Evolutionary conservation across 129 eudicot species (phyloP), one percentile per base, ranked within the genome.

Genomic region (Kitagawia praeruptora): DNA sequence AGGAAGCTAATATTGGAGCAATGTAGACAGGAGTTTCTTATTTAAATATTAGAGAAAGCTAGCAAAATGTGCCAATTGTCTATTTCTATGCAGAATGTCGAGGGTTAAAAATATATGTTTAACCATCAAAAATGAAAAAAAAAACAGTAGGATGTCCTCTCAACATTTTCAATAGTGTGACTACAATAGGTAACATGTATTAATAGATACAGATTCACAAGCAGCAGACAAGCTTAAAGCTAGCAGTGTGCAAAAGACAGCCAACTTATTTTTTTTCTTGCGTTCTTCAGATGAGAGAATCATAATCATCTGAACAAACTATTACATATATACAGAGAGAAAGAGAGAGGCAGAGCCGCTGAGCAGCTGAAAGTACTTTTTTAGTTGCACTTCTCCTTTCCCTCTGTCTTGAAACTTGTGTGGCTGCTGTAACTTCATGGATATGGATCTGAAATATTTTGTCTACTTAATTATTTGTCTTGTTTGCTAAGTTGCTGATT

Each of bases 161-260:
- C 79, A 83, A 78, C 83, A 78, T 87, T 83, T 82, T 77, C 19
- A 37, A 42, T 41, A 77, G 85, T 61, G 54, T 73, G 74, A 85
- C 56, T 51, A 31, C 81, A 81, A 74, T 48, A 73, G 47, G 54
- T 67, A 71, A 77, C 71, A 76, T 13, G 78, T 46, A 85, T 63
- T 69, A 78, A 49, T 45, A 67, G 38, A 76, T 74, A 74, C 82
- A 71, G 82, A 79, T 78, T 80, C 77, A 82, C 83, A 82, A 80
- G 75, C 82, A 67, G 75, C 80, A 82, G 89, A 89, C 93, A 89
- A 87, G 80, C 79, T 88, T 67, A 82, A 71, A 84, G 84, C 91
- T 82, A 80, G 63, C 85, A 75, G 88, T 84, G 85, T 84, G 87
- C 80, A 81, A 91, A 87, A 91, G 89, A 87, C 75, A 85, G 69